These are phyloP conservation scores for Epichloe scottii DNA, from an alignment of 2,329 filamentous ascomycete species.

Conservation along the genomic window DNA sequence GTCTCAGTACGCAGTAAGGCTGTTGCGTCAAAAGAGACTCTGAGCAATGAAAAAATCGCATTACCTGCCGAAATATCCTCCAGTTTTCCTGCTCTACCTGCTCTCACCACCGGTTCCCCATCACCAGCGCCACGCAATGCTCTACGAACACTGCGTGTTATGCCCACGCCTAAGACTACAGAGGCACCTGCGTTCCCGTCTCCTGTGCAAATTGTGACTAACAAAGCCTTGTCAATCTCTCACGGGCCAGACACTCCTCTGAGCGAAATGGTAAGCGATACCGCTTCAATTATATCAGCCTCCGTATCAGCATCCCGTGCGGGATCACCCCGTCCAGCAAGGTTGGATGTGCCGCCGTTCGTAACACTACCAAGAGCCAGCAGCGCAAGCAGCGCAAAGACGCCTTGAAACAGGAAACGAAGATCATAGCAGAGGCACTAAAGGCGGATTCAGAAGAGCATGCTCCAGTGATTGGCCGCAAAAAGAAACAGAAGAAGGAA, in stretches of 20 bases:
- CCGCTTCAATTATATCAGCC: slow-evolving; percentile 58
- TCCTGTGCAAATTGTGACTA: slow-evolving; percentile 16
- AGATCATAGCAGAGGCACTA: slow-evolving; percentile 36
- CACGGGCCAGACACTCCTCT: slow-evolving; percentile 58
- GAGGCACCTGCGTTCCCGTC: slow-evolving; percentile 36
- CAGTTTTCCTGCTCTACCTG: slow-evolving; percentile 38
- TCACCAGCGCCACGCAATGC: slow-evolving; percentile 38
- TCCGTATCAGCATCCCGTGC: slow-evolving; percentile 57
- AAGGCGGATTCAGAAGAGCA: slow-evolving; percentile 43
- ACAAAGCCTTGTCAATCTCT: slow-evolving; percentile 18
- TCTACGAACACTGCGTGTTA: slow-evolving; percentile 55
- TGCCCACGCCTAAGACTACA: slow-evolving; percentile 40
- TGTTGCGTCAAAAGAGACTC: not conserved
- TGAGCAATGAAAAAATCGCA: slow-evolving; percentile 1
- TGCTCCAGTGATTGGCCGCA: slow-evolving; percentile 64
- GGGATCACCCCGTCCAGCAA: slow-evolving; percentile 55
- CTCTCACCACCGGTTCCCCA: slow-evolving; percentile 29
- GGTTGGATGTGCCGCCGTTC: slow-evolving; percentile 56
- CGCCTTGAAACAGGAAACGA: slow-evolving; percentile 50
- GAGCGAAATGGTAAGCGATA: slow-evolving; percentile 67
- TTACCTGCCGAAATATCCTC: slow-evolving; percentile 16
- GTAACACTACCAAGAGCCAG: slow-evolving; percentile 64
- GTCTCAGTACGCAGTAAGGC: not conserved
- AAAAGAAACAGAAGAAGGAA: slow-evolving; percentile 78
- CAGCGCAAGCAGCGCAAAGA: slow-evolving; percentile 66